Evolutionary conservation across 352 stramenopile species (phyloP).

Genomic region (Globisporangium barbulae): DNA sequence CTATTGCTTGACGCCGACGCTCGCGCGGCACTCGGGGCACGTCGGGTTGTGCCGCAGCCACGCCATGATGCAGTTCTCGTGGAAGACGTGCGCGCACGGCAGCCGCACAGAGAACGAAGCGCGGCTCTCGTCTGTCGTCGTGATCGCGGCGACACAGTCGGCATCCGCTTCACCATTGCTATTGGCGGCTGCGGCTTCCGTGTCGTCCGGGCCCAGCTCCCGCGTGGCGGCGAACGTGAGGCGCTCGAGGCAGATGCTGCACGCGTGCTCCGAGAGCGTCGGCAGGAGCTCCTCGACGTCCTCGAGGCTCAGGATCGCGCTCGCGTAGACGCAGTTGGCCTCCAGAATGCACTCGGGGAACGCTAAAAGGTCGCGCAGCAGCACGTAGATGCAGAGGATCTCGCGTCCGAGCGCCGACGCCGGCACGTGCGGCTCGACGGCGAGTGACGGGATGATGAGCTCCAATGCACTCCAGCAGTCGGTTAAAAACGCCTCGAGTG

Average conservation of each 20-base stretch:
- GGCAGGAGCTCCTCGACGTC: constrained; percentile 40
- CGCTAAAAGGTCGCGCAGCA: constrained; percentile 53
- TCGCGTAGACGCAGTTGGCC: constrained; percentile 51
- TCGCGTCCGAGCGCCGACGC: constrained; percentile 27
- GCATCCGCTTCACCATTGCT: not conserved
- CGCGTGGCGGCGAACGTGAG: constrained; percentile 24
- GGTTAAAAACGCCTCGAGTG: constrained; percentile 44
- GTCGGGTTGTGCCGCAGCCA: constrained; percentile 58
- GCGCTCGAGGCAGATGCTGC: constrained; percentile 58
- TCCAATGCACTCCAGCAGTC: constrained; percentile 48
- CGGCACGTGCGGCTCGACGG: constrained; percentile 38
- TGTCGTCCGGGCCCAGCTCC: constrained; percentile 12
- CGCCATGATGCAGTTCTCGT: constrained; percentile 69
- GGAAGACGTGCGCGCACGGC: constrained; percentile 52
- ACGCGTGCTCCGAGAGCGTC: constrained; percentile 32
- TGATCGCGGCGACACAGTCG: not conserved
- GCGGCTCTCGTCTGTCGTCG: constrained; percentile 4
- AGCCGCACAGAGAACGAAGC: constrained; percentile 35
- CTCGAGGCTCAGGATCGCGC: constrained; percentile 53
- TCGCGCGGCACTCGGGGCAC: constrained; percentile 54
- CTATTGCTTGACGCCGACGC: constrained; percentile 21
- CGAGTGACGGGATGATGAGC: constrained; percentile 41
- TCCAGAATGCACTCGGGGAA: constrained; percentile 45
- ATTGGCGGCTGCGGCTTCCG: not conserved
- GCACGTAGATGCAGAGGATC: constrained; percentile 38